A percentile compares a stretch with the other conserved stretches of the same genome.
Evolutionary conservation across 2,329 filamentous ascomycete genomes (phyloP).

Genomic region (Nothophaeocryptopus gaeumannii): DNA sequence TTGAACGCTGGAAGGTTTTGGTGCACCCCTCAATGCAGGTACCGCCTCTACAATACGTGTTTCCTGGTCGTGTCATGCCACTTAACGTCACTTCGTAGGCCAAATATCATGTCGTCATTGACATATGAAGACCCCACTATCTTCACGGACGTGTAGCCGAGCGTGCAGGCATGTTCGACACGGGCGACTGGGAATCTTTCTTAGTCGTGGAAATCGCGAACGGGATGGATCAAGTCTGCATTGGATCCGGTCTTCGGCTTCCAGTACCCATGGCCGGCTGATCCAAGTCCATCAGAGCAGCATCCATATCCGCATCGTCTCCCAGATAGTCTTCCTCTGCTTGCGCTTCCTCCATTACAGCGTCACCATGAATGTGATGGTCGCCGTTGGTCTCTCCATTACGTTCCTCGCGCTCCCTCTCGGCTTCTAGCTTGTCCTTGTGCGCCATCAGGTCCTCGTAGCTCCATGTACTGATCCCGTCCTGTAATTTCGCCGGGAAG

Average conservation of each 20-base stretch:
- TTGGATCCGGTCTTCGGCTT: no score
- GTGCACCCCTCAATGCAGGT: no score
- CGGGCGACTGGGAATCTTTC: no score
- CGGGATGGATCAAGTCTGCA: no score
- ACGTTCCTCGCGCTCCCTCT: conserved; percentile 60
- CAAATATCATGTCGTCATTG: conserved; percentile 5
- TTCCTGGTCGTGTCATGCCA: no score
- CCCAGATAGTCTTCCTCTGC: conserved; percentile 33
- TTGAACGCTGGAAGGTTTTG: no score
- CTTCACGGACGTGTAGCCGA: no score
- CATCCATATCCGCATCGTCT: conserved; percentile 37
- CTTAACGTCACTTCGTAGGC: background rate
- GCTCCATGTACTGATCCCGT: conserved; percentile 92
- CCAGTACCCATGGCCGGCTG: conserved; percentile 2
- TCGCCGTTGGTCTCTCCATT: conserved; percentile 49
- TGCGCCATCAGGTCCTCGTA: conserved; percentile 72
- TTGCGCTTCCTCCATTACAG: conserved; percentile 33
- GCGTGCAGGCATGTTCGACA: no score
- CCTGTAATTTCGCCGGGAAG: conserved; percentile 76
- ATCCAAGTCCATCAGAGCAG: conserved; percentile 38
- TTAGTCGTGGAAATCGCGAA: no score
- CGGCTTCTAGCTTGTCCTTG: conserved; percentile 70
- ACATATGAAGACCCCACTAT: background rate
- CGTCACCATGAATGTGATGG: conserved; percentile 30
- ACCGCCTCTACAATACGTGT: no score